These are phyloP conservation scores for Primulina tabacum DNA, from an alignment of 257 asterid species.

Conservation along the genomic window DNA sequence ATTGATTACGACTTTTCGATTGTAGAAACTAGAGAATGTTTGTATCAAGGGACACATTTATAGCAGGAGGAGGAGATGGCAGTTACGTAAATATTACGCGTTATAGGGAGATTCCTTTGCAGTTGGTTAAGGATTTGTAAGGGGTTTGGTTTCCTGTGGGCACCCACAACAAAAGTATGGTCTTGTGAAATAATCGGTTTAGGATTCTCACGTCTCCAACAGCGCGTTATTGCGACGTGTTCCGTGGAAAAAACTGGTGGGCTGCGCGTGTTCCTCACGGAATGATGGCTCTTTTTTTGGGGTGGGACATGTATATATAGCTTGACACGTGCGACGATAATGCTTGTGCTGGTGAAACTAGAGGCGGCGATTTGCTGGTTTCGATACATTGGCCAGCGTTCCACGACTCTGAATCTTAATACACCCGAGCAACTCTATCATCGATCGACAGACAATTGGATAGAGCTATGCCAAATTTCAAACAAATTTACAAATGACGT, in stretches of 20 bases:
- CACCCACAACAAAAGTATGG: neutral
- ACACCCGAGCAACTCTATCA: too few relatives aligned
- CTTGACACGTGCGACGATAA: neutral
- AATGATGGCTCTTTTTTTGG: too few relatives aligned
- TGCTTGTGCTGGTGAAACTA: neutral
- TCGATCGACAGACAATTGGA: too few relatives aligned
- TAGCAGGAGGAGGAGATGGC: constrained; percentile 50
- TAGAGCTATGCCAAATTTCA: too few relatives aligned
- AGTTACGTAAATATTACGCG: neutral
- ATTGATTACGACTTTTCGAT: constrained; percentile 28
- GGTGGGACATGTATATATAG: neutral
- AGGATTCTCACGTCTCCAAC: neutral
- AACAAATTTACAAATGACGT: too few relatives aligned
- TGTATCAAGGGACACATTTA: constrained; percentile 40
- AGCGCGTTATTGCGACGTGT: neutral
- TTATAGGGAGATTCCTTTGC: neutral
- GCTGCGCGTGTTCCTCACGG: neutral
- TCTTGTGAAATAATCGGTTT: too few relatives aligned
- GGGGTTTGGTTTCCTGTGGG: neutral
- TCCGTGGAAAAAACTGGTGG: too few relatives aligned
- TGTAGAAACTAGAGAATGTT: neutral
- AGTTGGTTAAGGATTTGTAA: neutral
- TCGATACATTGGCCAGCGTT: too few relatives aligned
- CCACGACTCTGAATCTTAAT: too few relatives aligned
- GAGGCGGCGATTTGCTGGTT: too few relatives aligned